Percentiles rank a stretch among this genome's conserved stretches.
phyloP scores from a whole-genome alignment of 495 filamentous ascomycete genomes.

The Aspergillus sclerotiicarbonarius region DNA sequence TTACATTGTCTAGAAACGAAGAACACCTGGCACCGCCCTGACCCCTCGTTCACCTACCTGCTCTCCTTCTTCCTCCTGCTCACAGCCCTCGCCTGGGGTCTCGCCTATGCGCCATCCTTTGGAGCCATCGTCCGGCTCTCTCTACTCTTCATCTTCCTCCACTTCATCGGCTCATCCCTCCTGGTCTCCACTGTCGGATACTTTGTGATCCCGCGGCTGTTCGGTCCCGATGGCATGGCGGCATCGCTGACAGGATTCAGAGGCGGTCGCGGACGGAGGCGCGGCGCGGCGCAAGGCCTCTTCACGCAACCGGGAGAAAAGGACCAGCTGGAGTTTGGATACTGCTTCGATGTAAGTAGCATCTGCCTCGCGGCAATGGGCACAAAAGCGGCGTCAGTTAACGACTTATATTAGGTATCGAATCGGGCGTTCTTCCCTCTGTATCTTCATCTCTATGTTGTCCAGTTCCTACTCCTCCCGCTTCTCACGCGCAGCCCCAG shows the following conservation, averaged over 20 bases:
- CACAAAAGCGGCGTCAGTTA: not conserved
- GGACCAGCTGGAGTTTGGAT: slow-evolving; percentile 70
- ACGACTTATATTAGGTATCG: slow-evolving; percentile 48
- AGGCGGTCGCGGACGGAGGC: slow-evolving; percentile 47
- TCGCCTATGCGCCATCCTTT: slow-evolving; percentile 62
- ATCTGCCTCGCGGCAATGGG: not conserved
- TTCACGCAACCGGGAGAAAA: slow-evolving; percentile 55
- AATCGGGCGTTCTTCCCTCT: slow-evolving; percentile 74
- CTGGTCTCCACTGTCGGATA: slow-evolving; percentile 61
- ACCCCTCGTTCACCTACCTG: slow-evolving; percentile 76
- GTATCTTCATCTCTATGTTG: slow-evolving; percentile 69
- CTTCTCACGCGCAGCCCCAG: slow-evolving; percentile 45
- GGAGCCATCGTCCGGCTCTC: slow-evolving; percentile 57
- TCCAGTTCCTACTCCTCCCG: slow-evolving; percentile 71
- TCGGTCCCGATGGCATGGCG: slow-evolving; percentile 53
- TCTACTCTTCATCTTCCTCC: slow-evolving; percentile 63
- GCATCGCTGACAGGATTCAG: slow-evolving; percentile 39
- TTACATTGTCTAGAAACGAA: slow-evolving; percentile 58
- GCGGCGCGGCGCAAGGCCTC: slow-evolving; percentile 53
- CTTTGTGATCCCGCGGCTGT: slow-evolving; percentile 61
- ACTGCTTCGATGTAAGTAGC: slow-evolving; percentile 68
- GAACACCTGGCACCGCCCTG: slow-evolving; percentile 74
- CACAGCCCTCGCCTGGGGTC: slow-evolving; percentile 70
- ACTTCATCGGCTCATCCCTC: slow-evolving; percentile 64
- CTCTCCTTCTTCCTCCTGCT: slow-evolving; percentile 72